Conservation (phyloP, 768 basidiomycete genomes). For the Pleurotus eryngii region DNA sequence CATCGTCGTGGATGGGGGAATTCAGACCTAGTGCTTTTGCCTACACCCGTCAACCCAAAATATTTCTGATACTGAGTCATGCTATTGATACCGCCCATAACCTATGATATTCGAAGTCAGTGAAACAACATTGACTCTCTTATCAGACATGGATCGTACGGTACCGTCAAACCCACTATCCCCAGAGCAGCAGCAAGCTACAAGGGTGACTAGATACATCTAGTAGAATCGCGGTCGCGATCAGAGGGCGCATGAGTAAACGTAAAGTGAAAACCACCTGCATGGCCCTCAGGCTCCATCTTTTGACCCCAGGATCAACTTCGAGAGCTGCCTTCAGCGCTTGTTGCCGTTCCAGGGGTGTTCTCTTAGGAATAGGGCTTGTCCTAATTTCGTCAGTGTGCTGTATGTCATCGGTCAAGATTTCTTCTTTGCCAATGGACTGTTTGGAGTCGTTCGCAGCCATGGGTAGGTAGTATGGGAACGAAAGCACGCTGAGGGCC, state of each 20-base stretch:
- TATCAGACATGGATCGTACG: constrained; percentile 21
- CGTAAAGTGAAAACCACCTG: constrained; percentile 23
- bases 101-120: constrained; percentile 20
- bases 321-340: constrained; percentile 37
- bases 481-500: too few species aligned
- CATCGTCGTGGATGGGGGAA: neutral
- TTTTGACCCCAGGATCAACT: constrained; percentile 38
- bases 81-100: constrained; percentile 52
- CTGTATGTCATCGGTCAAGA: constrained; percentile 12
- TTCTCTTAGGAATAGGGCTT: constrained; percentile 16
- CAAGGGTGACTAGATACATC: constrained; percentile 46
- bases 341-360: constrained; percentile 36
- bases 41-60: constrained; percentile 41
- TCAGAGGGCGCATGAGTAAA: too few species aligned
- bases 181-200: constrained; percentile 46
- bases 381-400: neutral
- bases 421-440: constrained; percentile 22
- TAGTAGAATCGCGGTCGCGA: constrained; percentile 11
- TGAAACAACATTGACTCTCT: neutral
- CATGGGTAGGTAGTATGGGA: neutral
- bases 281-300: constrained; percentile 32
- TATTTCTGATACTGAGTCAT: constrained; percentile 47
- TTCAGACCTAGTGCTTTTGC: constrained; percentile 39
- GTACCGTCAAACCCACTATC: constrained; percentile 55
- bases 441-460: constrained; percentile 14